These are phyloP conservation scores for Colletotrichum ledebouriae DNA, from an alignment of 2,329 filamentous ascomycete genomes.

Conservation along the genomic window DNA sequence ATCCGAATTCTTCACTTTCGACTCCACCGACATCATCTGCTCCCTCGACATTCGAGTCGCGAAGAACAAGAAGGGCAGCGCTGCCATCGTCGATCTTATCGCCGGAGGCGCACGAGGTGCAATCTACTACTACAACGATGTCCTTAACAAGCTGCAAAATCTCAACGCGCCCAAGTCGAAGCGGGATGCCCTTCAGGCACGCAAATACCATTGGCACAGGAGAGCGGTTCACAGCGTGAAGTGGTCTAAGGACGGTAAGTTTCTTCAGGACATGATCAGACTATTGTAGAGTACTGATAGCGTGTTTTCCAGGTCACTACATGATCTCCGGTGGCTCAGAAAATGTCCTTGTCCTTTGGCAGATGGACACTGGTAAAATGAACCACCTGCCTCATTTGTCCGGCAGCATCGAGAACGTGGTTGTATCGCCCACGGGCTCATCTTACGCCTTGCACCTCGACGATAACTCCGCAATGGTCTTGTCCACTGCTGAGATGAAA, in stretches of 20 bases:
- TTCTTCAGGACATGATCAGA: not conserved
- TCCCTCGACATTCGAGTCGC: conserved; percentile 73
- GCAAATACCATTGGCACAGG: conserved; percentile 92
- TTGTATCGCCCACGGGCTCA: conserved; percentile 82
- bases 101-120: conserved; percentile 82
- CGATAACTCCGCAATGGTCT: conserved; percentile 91
- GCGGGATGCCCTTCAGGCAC: conserved; percentile 66
- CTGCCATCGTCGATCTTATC: conserved; percentile 75
- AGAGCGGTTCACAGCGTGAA: conserved; percentile 86
- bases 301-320: conserved; percentile 78
- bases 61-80: conserved; percentile 43
- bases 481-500: conserved; percentile 90
- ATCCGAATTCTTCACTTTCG: conserved; percentile 71
- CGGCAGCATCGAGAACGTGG: conserved; percentile 85
- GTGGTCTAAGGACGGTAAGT: conserved; percentile 90
- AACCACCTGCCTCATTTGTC: conserved; percentile 92
- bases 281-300: conserved; percentile 46
- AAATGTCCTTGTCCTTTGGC: conserved; percentile 91
- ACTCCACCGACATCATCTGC: conserved; percentile 73
- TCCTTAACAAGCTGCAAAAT: conserved; percentile 70
- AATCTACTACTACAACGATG: conserved; percentile 85
- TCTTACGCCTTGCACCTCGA: conserved; percentile 88
- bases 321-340: conserved; percentile 93
- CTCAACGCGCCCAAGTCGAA: conserved; percentile 53
- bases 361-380: conserved; percentile 86